phyloP scores from a whole-genome alignment of 345 rosid genomes.

The Bruguiera sexangula region DNA sequence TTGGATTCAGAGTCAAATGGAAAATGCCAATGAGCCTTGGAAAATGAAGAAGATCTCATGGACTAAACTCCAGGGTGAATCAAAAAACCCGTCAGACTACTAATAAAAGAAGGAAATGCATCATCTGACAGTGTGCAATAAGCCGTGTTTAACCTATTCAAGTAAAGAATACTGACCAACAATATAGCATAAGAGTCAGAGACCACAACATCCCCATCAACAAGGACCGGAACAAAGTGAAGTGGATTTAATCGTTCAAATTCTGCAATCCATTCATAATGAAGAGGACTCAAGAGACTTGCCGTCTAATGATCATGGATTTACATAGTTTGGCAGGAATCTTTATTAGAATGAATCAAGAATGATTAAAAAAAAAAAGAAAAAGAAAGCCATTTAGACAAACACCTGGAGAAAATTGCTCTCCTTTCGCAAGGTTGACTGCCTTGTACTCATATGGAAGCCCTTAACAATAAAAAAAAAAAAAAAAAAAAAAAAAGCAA shows the following conservation, averaged over 20 bases:
- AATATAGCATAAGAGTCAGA: constrained; percentile 55
- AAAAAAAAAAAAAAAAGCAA: neutral
- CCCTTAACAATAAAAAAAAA: constrained; percentile 25
- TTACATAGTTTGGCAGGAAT: no score
- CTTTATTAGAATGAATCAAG: neutral
- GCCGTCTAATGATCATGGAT: neutral
- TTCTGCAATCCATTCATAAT: constrained; percentile 31
- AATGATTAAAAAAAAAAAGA: neutral
- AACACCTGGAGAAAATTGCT: constrained; percentile 44
- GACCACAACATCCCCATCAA: constrained; percentile 46
- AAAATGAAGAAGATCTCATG: neutral
- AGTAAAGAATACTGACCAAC: constrained; percentile 35
- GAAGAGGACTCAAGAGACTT: neutral
- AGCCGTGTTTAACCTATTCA: neutral
- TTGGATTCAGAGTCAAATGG: neutral
- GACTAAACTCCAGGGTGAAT: neutral
- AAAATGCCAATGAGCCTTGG: neutral
- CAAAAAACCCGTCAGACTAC: neutral
- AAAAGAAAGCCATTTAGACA: neutral
- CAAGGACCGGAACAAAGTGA: constrained; percentile 42
- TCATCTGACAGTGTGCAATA: no score
- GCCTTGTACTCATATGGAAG: constrained; percentile 45
- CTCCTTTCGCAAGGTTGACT: constrained; percentile 43
- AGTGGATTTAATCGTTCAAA: constrained; percentile 49
- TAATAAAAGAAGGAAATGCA: neutral